Percentiles rank a stretch among this genome's conserved stretches.
Conservation (phyloP, 2,329 filamentous ascomycete genomes). For the Colletotrichum sp. region DNA sequence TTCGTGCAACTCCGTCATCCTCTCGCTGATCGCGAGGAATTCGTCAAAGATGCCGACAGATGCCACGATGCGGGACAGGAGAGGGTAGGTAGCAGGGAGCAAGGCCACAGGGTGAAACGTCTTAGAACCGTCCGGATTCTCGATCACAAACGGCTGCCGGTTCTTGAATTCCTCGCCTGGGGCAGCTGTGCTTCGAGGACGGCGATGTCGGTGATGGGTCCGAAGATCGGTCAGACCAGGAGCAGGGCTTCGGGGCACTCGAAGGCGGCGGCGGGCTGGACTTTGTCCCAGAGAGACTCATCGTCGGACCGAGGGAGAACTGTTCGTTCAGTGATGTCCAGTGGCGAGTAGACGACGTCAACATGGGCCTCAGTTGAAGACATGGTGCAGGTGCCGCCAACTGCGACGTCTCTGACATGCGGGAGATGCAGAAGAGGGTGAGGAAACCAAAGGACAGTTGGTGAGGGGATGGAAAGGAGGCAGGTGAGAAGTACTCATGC, state of each 20-base stretch:
- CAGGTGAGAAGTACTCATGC: background rate
- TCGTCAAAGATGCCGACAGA: background rate
- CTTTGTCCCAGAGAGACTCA: background rate
- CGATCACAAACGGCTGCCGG: background rate
- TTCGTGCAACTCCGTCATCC: background rate
- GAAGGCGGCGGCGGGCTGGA: background rate
- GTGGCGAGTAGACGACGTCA: background rate
- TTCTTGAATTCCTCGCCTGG: background rate
- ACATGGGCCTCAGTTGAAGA: background rate
- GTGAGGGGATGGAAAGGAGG: background rate
- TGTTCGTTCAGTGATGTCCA: background rate
- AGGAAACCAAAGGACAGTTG: background rate
- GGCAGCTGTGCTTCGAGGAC: background rate
- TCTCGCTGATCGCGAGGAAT: background rate
- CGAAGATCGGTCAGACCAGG: background rate
- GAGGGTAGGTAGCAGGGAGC: background rate
- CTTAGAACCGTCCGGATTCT: background rate
- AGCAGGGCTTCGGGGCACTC: background rate
- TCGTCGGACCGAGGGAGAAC: background rate
- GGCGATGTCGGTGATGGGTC: background rate
- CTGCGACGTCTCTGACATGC: background rate
- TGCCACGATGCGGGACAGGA: background rate
- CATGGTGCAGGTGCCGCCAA: background rate
- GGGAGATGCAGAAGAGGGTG: background rate
- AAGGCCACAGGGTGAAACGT: background rate